Evolutionary conservation across 106 monocot genomes (phyloP).

Genomic region (Acanthochlamys bracteata): DNA sequence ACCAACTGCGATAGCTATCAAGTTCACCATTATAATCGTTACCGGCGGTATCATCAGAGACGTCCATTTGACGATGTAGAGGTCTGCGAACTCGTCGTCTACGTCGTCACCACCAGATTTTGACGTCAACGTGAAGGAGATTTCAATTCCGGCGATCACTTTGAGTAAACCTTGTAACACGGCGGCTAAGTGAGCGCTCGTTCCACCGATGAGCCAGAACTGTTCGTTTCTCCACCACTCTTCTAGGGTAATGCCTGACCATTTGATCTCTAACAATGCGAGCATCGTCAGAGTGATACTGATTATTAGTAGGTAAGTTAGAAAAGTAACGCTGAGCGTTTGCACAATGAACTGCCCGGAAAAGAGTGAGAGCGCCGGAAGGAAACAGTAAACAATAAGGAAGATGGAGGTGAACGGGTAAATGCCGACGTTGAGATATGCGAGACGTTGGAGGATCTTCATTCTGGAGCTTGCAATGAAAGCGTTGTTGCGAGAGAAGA

Average conservation of each 20-base stretch:
- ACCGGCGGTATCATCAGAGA: constrained; percentile 71
- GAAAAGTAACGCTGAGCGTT: constrained; percentile 70
- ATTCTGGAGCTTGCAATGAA: constrained; percentile 65
- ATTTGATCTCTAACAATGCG: constrained; percentile 73
- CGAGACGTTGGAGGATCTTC: constrained; percentile 76
- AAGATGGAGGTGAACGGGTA: constrained; percentile 94
- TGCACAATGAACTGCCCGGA: constrained; percentile 92
- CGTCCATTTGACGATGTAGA: constrained; percentile 55
- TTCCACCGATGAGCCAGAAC: constrained; percentile 80
- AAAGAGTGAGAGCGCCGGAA: constrained; percentile 91
- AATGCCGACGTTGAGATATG: constrained; percentile 61
- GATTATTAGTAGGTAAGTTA: constrained; percentile 63
- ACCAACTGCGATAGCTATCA: constrained; percentile 76
- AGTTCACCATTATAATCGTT: constrained; percentile 82
- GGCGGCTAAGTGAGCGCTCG: constrained; percentile 75
- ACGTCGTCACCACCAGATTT: constrained; percentile 41
- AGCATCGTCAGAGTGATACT: constrained; percentile 60
- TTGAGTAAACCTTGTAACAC: constrained; percentile 87
- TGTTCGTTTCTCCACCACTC: constrained; percentile 92
- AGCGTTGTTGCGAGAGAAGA: constrained; percentile 93
- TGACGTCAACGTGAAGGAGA: constrained; percentile 62
- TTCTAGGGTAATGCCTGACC: constrained; percentile 88
- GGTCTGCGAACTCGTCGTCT: constrained; percentile 53
- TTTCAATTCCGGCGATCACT: constrained; percentile 55
- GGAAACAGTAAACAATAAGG: constrained; percentile 92